These are phyloP conservation scores for Trichoderma polysporum DNA, from an alignment of 2,329 filamentous ascomycete genomes.

Conservation along the genomic window DNA sequence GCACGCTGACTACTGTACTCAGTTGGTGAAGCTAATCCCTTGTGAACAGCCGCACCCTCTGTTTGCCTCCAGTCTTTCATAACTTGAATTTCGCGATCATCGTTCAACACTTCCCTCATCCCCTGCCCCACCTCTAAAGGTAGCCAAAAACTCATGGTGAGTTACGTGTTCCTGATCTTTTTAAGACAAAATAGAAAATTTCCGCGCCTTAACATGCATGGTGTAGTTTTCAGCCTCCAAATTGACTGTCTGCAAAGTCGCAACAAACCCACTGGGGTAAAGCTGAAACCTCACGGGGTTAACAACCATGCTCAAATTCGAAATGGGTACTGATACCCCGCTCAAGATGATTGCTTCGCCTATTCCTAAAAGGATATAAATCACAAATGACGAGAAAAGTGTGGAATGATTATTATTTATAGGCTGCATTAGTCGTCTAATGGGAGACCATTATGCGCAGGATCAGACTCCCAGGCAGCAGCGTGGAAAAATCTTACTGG, in stretches of 20 bases:
- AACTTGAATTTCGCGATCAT: conserved; percentile 7
- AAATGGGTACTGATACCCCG: neutral
- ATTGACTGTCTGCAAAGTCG: neutral
- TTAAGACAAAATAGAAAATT: neutral
- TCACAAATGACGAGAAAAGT: conserved; percentile 12
- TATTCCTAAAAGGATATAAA: neutral
- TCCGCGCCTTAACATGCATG: neutral
- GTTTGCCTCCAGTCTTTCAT: conserved; percentile 16
- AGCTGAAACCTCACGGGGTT: neutral
- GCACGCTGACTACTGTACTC: conserved; percentile 16
- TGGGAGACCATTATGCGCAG: neutral
- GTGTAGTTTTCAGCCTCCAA: neutral
- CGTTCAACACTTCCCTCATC: conserved; percentile 2
- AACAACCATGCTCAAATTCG: neutral
- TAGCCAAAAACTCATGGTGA: neutral
- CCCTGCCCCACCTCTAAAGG: conserved; percentile 8
- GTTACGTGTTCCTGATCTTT: neutral
- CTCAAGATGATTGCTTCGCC: neutral
- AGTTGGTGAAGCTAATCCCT: conserved; percentile 4
- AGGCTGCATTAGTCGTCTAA: neutral
- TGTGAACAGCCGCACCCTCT: conserved; percentile 1
- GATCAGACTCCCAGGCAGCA: neutral
- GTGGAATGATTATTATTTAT: neutral
- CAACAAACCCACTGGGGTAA: neutral
- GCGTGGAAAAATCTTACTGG: neutral